Evolutionary conservation across 2,329 filamentous ascomycete genomes (phyloP), one percentile per base, ranked within the genome.

Genomic region (Botryotinia convoluta): DNA sequence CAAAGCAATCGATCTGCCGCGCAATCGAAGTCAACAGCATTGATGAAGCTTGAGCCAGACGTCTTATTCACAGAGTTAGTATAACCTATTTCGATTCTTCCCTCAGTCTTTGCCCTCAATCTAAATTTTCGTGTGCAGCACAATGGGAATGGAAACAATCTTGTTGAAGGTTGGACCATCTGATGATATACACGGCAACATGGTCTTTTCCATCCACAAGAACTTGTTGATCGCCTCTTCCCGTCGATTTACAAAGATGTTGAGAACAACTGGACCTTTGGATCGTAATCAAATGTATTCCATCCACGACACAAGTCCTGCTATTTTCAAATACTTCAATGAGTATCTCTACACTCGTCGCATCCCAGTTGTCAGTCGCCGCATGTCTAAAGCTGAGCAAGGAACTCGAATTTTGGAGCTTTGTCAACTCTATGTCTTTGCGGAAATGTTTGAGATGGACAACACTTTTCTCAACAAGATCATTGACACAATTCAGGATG

Each of bases 401-500:
- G 71, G 62, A 14, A 32, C 18, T 3, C 67, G 73, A 3, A 35
- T 79, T 16, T 26, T 39, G 9, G 29, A 73, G 16, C 74, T 79
- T 14, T 74, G 74, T 45, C 73, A 76, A 57, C 60, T 79, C 4
- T 79, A 78, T 63, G 71, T 73, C 2, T 76, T 78, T 20, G 67
- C 48, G 4, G 77, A 78, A 6, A 64, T 71, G 2, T 74, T 68
- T 18, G 37, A 73, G 1, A 35, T 79, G 16, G 29, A 65, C 2
- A 18, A 42, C 14, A 42, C 51, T 6, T 61, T 78, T 9, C 60
- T 68, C 29, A 79, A 79, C 59, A 74, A 74, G 44, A 72, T 75
- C 2, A 79, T 79, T 73, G 78, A 79, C 18, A 59, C 57, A 3
- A 76, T 79, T 32, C 78, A 79, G 57, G 77, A 79, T 69, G 77